phyloP scores from a whole-genome alignment of 2,329 filamentous ascomycete genomes.

The Trichoderma simmonsii region DNA sequence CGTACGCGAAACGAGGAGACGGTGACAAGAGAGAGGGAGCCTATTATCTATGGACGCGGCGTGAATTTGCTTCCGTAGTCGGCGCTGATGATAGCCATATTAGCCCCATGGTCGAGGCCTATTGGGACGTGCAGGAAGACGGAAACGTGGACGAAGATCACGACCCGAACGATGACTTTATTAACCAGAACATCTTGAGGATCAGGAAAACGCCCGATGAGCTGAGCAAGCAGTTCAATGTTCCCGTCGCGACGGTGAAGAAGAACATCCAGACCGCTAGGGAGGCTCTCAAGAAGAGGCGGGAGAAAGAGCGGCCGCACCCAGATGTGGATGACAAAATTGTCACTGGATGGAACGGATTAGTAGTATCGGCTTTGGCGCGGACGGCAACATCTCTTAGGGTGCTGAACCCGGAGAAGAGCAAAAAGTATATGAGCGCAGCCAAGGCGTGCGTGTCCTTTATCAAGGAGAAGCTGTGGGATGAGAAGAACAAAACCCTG shows the following conservation, averaged over 20 bases:
- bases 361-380: slow-evolving; percentile 80
- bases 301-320: slow-evolving; percentile 69
- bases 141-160: slow-evolving; percentile 81
- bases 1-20: slow-evolving; percentile 69
- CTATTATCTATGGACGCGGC: slow-evolving; percentile 89
- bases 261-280: slow-evolving; percentile 65
- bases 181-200: slow-evolving; percentile 85
- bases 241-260: slow-evolving; percentile 66
- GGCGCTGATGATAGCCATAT: slow-evolving; percentile 49
- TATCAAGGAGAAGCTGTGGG: slow-evolving; percentile 71
- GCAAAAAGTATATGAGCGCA: slow-evolving; percentile 58
- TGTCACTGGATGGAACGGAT: slow-evolving; percentile 81
- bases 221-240: slow-evolving; percentile 71
- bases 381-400: slow-evolving; percentile 68
- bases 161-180: slow-evolving; percentile 90
- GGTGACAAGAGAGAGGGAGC: slow-evolving; percentile 84
- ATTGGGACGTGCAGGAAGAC: slow-evolving; percentile 79
- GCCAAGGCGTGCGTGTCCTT: slow-evolving; percentile 70
- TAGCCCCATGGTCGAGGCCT: slow-evolving; percentile 70
- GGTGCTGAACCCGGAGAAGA: slow-evolving; percentile 54
- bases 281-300: slow-evolving; percentile 65
- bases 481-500: slow-evolving; percentile 57
- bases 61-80: slow-evolving; percentile 78
- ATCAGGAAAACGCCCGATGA: slow-evolving; percentile 65
- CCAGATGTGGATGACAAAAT: slow-evolving; percentile 87